Percentiles rank a stretch among this genome's conserved stretches.
These are phyloP conservation scores for Trichoderma sp. DNA, from an alignment of 2,329 filamentous ascomycete species.

Conservation along the genomic window DNA sequence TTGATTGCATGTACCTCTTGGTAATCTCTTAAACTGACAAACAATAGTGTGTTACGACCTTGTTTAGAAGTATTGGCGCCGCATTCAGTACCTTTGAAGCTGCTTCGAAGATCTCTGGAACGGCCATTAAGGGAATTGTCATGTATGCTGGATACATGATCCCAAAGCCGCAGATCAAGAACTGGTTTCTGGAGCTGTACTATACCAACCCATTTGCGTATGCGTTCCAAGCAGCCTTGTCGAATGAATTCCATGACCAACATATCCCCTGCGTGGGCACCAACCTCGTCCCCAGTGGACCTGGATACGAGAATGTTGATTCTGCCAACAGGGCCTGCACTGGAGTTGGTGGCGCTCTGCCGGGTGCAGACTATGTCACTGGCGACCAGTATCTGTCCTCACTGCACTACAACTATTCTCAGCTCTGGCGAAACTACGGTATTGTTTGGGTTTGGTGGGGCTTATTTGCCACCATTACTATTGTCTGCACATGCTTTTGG, in stretches of 20 bases:
- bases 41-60: slow-evolving; percentile 56
- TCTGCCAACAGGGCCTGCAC: slow-evolving; percentile 55
- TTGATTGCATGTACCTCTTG: background rate
- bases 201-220: slow-evolving; percentile 72
- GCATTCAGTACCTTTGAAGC: slow-evolving; percentile 60
- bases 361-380: slow-evolving; percentile 53
- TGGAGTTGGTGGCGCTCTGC: slow-evolving; percentile 59
- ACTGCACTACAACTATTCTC: slow-evolving; percentile 55
- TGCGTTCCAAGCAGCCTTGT: slow-evolving; percentile 68
- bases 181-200: slow-evolving; percentile 66
- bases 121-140: slow-evolving; percentile 54
- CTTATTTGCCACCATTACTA: slow-evolving; percentile 61
- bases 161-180: slow-evolving; percentile 62
- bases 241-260: slow-evolving; percentile 70
- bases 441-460: slow-evolving; percentile 67
- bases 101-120: slow-evolving; percentile 61
- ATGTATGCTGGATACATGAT: slow-evolving; percentile 70
- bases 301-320: slow-evolving; percentile 48
- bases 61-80: slow-evolving; percentile 61
- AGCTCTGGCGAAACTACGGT: slow-evolving; percentile 64
- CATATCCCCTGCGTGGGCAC: slow-evolving; percentile 51
- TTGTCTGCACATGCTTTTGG: slow-evolving; percentile 62
- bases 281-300: slow-evolving; percentile 57
- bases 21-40: slow-evolving; percentile 17
- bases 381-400: slow-evolving; percentile 62